Base-by-base conservation (phyloP, 495 filamentous ascomycete genomes). In the Xylona heveae region DNA sequence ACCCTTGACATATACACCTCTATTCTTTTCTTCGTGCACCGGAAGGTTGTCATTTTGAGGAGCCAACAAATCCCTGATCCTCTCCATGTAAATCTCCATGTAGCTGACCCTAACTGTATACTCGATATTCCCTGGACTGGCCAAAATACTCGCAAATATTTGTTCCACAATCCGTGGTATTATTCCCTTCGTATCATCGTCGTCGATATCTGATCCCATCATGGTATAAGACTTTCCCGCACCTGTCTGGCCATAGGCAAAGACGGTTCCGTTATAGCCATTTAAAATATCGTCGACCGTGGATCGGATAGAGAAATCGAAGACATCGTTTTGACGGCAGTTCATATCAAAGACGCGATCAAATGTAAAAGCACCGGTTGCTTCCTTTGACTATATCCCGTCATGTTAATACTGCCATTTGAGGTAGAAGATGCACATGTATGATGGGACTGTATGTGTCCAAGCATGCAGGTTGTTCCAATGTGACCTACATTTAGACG, bases 41-140 rank as follows among this genome's bases (percentile, higher is more conserved):
- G 88, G 85, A 24, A 97, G 57, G 45, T 95, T 95, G 56, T 95
- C 90, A 50, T 95, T 92, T 20, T 78, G 73, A 6, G 88, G 88
- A 6, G 71, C 71, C 37, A 97, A 49, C 16, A 97, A 59, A 71
- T 97, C 88, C 44, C 85, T 71, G 54, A 97, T 94, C 33, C 75
- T 71, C 55, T 97, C 88, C 88, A 97, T 97, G 57, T 97, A 97
- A 38, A 97, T 95, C 54, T 97, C 88, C 88, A 97, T 95, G 53
- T 97, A 97, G 47, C 83, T 92, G 37, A 97, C 88, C 30, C 80
- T 68, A 22, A 97, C 88, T 13, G 82, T 95, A 51, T 94, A 97
- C 52, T 97, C 88, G 49, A 97, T 94, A 41, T 82, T 93, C 37
- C 71, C 75, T 18, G 88, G 78, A 40, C 80, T 90, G 4, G 75